Evolutionary conservation across 257 asterid species (phyloP).

Genomic region (Penstemon davidsonii): DNA sequence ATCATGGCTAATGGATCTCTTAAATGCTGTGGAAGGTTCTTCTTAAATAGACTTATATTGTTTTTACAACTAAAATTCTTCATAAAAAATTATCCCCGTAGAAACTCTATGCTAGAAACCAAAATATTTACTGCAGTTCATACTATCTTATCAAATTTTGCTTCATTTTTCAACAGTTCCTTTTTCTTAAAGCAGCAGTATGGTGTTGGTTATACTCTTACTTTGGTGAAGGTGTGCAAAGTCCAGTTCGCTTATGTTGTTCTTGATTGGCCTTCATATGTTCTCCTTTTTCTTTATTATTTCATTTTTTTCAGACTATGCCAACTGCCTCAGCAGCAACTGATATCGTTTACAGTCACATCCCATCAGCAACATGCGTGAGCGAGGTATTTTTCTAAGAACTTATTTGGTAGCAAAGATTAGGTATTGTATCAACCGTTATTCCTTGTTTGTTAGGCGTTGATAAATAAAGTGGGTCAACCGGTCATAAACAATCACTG

Average conservation of each 20-base stretch:
- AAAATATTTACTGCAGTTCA: slow-evolving; percentile 7
- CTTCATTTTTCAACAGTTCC: slow-evolving; percentile 58
- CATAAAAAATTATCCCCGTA: slow-evolving; percentile 6
- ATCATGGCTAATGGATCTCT: slow-evolving; percentile 97
- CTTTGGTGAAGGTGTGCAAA: slow-evolving; percentile 79
- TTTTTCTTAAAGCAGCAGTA: slow-evolving; percentile 94
- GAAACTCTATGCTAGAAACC: slow-evolving; percentile 3
- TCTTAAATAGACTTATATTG: slow-evolving; percentile 8
- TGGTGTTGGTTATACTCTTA: slow-evolving; percentile 98
- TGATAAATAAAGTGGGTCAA: too few species aligned
- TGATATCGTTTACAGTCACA: slow-evolving; percentile 78
- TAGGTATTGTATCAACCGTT: too few species aligned
- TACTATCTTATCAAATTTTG: slow-evolving; percentile 24
- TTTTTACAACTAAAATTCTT: not conserved
- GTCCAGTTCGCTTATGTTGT: slow-evolving; percentile 27
- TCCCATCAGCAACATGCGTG: slow-evolving; percentile 88
- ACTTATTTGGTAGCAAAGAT: too few species aligned
- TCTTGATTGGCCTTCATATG: slow-evolving; percentile 15
- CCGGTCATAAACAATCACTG: too few species aligned
- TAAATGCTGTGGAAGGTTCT: slow-evolving; percentile 95
- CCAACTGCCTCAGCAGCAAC: slow-evolving; percentile 79
- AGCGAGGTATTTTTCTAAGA: slow-evolving; percentile 72
- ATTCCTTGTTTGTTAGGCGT: too few species aligned
- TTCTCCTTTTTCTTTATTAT: slow-evolving; percentile 21
- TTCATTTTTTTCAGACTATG: slow-evolving; percentile 49